Evolutionary conservation across 176 grass and related monocot genomes (phyloP).

Genomic region (Oryza australiensis): DNA sequence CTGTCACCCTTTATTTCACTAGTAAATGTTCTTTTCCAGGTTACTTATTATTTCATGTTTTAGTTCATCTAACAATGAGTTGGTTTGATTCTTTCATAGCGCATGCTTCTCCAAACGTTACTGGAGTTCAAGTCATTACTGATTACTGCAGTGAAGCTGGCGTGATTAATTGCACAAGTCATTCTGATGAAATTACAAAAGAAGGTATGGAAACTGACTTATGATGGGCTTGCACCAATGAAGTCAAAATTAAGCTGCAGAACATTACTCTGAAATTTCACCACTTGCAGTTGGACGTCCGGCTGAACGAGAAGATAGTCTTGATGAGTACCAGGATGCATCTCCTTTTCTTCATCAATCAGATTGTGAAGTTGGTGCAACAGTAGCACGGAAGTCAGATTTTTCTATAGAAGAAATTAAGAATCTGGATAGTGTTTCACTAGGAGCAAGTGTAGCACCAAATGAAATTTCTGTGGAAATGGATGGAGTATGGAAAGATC

Average conservation of each 20-base stretch:
- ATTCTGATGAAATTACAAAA: conserved; percentile 24
- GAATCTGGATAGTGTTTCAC: conserved; percentile 25
- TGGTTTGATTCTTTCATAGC: conserved; percentile 20
- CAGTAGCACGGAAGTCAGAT: conserved; percentile 8
- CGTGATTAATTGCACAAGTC: conserved; percentile 4
- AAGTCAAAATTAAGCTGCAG: conserved; percentile 12
- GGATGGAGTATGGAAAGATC: conserved; percentile 27
- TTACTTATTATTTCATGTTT: not conserved
- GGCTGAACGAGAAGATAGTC: conserved; percentile 42
- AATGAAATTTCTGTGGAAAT: conserved; percentile 27
- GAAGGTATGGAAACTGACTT: conserved; percentile 13
- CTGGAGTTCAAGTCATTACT: conserved; percentile 2
- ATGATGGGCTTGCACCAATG: not conserved
- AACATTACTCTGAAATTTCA: conserved; percentile 21
- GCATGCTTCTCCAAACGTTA: conserved; percentile 27
- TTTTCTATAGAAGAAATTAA: conserved; percentile 41
- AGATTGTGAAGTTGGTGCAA: conserved; percentile 36
- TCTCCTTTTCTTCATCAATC: conserved; percentile 48
- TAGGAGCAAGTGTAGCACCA: conserved; percentile 10
- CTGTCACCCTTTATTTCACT: not conserved
- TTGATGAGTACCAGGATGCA: conserved; percentile 51
- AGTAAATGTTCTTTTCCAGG: not conserved
- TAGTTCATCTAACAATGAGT: not conserved
- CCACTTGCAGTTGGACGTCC: not conserved
- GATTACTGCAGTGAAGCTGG: conserved; percentile 5